These are phyloP conservation scores for Bisporella sp. DNA, from an alignment of 2,329 filamentous ascomycete species.

Conservation along the genomic window DNA sequence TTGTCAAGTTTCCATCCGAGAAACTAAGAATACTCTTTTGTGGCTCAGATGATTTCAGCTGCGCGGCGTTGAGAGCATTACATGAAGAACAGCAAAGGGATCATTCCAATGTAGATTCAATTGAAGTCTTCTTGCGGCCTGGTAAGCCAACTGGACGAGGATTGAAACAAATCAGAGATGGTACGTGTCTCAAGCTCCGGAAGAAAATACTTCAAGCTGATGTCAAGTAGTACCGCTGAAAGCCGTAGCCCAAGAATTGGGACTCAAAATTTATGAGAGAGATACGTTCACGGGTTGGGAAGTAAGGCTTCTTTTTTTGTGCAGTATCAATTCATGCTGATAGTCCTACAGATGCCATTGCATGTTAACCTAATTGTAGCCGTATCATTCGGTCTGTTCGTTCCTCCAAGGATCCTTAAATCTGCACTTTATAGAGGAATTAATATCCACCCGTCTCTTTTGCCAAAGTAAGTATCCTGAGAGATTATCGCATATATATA, in stretches of 20 bases:
- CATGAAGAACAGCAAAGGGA: conserved; percentile 48
- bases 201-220: background rate
- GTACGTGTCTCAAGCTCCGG: conserved; percentile 11
- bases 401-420: conserved; percentile 68
- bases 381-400: conserved; percentile 89
- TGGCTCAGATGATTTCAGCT: conserved; percentile 88
- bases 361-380: conserved; percentile 73
- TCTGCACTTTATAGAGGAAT: conserved; percentile 74
- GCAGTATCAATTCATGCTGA: background rate
- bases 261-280: conserved; percentile 63
- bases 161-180: conserved; percentile 42
- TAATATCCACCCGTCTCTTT: conserved; percentile 87
- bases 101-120: conserved; percentile 56
- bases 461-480: conserved; percentile 60
- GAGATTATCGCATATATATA: no score
- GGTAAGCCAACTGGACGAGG: conserved; percentile 74
- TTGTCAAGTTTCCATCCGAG: no score
- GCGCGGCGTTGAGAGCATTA: conserved; percentile 65
- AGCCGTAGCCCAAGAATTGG: conserved; percentile 52
- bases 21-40: conserved; percentile 79
- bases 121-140: conserved; percentile 80
- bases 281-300: conserved; percentile 81
- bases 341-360: background rate
- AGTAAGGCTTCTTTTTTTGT: conserved; percentile 36
- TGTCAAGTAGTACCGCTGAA: conserved; percentile 62